A percentile compares a stretch with the other conserved stretches of the same genome.
Conservation (phyloP, 2,329 filamentous ascomycete genomes). For the Biscogniauxia marginata region DNA sequence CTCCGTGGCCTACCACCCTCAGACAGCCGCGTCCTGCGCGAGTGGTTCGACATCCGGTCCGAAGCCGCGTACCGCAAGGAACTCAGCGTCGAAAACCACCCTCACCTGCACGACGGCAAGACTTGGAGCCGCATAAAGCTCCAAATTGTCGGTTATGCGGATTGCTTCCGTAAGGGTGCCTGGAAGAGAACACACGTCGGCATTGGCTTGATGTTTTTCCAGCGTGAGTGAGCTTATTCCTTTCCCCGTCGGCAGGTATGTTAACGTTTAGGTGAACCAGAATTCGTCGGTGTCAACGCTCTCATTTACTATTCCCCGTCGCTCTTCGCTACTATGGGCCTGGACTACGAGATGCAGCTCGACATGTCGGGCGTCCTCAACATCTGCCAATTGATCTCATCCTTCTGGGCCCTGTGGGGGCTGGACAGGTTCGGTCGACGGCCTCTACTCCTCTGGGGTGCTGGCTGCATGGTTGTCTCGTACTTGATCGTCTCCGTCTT, state of each 20-base stretch:
- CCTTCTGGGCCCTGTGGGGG: slow-evolving; percentile 45
- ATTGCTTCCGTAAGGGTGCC: slow-evolving; percentile 49
- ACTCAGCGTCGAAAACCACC: slow-evolving; percentile 36
- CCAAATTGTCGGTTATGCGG: slow-evolving; percentile 47
- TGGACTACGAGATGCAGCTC: slow-evolving; percentile 42
- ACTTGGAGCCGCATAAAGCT: slow-evolving; percentile 39
- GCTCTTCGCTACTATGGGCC: slow-evolving; percentile 46
- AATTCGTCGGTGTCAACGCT: slow-evolving; percentile 49
- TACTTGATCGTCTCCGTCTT: slow-evolving; percentile 53
- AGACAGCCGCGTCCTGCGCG: slow-evolving; percentile 50
- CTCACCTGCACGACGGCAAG: slow-evolving; percentile 29
- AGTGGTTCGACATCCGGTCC: slow-evolving; percentile 49
- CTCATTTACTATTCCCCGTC: slow-evolving; percentile 48
- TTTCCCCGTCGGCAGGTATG: neutral
- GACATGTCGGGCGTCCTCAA: slow-evolving; percentile 48
- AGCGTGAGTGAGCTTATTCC: slow-evolving; percentile 30
- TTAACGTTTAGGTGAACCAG: neutral
- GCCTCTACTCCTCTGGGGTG: slow-evolving; percentile 44
- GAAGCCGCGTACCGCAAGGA: slow-evolving; percentile 53
- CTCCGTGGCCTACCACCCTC: slow-evolving; percentile 47
- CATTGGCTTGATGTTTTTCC: slow-evolving; percentile 55
- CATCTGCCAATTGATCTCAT: slow-evolving; percentile 43
- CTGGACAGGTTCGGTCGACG: slow-evolving; percentile 48
- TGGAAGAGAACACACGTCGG: slow-evolving; percentile 47
- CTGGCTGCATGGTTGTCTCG: slow-evolving; percentile 43